These are phyloP conservation scores for Cordyceps militaris DNA, from an alignment of 2,329 filamentous ascomycete genomes.

Conservation along the genomic window DNA sequence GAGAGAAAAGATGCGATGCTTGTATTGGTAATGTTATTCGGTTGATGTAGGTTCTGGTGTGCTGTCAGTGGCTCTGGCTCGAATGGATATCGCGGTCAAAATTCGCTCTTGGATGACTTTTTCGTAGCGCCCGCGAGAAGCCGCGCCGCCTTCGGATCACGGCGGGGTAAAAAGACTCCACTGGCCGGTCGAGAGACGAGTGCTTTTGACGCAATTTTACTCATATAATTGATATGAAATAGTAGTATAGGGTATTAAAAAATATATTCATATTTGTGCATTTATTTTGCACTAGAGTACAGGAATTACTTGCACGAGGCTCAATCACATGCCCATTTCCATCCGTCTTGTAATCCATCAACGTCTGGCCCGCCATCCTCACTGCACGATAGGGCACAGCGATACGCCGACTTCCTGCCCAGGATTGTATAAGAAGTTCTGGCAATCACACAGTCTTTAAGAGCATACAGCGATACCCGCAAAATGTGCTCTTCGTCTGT, in stretches of 20 bases:
- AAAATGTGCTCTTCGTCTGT: neutral
- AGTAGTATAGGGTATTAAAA: too few relatives aligned
- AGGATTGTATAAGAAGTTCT: neutral
- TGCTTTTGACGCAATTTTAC: neutral
- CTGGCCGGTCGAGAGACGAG: neutral
- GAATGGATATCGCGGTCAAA: neutral
- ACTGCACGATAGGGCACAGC: conserved; percentile 3
- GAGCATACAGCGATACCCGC: neutral
- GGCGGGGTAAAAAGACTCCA: conserved; percentile 8
- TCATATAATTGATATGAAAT: too few relatives aligned
- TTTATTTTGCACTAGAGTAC: too few relatives aligned
- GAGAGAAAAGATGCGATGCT: neutral
- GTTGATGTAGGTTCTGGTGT: neutral
- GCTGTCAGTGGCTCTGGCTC: neutral
- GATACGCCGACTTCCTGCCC: neutral
- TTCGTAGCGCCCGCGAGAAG: neutral
- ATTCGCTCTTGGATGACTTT: neutral
- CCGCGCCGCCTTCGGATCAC: conserved; percentile 3
- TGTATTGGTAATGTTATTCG: neutral
- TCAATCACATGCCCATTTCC: too few relatives aligned
- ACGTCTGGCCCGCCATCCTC: conserved; percentile 2
- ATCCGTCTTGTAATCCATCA: neutral
- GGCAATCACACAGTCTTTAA: conserved; percentile 5
- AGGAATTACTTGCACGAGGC: too few relatives aligned
- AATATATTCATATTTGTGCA: too few relatives aligned